Percentiles rank a stretch among this genome's conserved stretches.
Evolutionary conservation across 768 basidiomycete species (phyloP).

Genomic region (Mycena maculata): DNA sequence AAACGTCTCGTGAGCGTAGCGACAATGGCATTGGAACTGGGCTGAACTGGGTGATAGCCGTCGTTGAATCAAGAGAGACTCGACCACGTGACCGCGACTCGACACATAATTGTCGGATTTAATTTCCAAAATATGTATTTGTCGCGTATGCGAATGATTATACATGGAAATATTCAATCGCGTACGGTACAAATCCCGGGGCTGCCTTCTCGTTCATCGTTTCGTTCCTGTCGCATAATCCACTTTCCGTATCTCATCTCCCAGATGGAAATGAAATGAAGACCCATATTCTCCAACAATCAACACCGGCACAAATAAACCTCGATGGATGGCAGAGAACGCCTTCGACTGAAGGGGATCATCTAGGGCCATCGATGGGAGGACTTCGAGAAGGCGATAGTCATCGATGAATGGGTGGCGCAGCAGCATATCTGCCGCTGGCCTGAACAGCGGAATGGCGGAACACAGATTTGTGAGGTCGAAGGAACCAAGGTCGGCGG

Average conservation of each 20-base stretch:
- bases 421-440: not conserved
- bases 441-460: not conserved
- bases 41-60: no score
- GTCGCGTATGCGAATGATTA: no score
- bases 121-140: not conserved
- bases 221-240: no score
- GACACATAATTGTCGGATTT: conserved; percentile 2
- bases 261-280: no score
- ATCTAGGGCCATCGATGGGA: not conserved
- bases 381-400: conserved; percentile 1
- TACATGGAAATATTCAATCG: no score
- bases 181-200: no score
- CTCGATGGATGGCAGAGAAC: conserved; percentile 1
- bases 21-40: no score
- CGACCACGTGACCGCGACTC: no score
- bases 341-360: not conserved
- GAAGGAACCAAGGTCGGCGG: not conserved
- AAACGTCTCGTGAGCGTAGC: no score
- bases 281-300: not conserved
- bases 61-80: no score
- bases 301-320: not conserved
- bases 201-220: no score
- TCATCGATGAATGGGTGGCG: conserved; percentile 21
- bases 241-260: no score
- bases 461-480: not conserved